Percentiles rank a stretch among this genome's conserved stretches.
These are phyloP conservation scores for Grosmannia clavigera DNA, from an alignment of 2,329 filamentous ascomycete genomes.

Conservation along the genomic window DNA sequence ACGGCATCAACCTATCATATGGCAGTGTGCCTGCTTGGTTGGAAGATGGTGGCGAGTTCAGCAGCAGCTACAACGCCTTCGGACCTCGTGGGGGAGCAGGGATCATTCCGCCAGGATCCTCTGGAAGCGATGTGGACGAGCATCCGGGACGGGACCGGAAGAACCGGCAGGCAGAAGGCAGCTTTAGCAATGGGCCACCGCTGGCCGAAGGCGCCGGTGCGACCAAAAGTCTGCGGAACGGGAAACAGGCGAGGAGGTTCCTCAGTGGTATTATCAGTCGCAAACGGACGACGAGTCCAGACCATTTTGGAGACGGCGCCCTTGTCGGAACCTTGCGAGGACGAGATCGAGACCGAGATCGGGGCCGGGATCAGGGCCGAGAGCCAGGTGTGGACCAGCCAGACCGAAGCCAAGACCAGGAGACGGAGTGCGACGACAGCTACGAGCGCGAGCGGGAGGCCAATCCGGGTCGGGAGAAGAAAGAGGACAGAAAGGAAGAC, in stretches of 20 bases:
- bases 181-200: conserved; percentile 12
- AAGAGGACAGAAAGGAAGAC: background rate
- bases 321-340: background rate
- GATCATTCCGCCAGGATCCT: conserved; percentile 31
- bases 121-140: conserved; percentile 35
- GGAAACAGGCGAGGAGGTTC: conserved; percentile 28
- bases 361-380: background rate
- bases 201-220: conserved; percentile 21
- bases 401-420: background rate
- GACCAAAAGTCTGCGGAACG: conserved; percentile 23
- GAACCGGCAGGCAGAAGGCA: conserved; percentile 10
- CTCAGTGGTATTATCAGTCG: conserved; percentile 28
- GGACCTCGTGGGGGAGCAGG: background rate
- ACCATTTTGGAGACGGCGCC: conserved; percentile 4
- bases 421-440: background rate
- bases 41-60: conserved; percentile 4
- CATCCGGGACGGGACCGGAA: conserved; percentile 14
- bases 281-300: conserved; percentile 18
- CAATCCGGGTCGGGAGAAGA: background rate
- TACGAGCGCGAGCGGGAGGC: background rate
- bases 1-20: conserved; percentile 24
- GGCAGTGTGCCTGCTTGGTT: conserved; percentile 15
- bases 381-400: background rate
- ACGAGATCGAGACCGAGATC: background rate
- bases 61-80: background rate